Base-by-base conservation (phyloP, 306 rosid genomes). In the Begonia fuchsioides region DNA sequence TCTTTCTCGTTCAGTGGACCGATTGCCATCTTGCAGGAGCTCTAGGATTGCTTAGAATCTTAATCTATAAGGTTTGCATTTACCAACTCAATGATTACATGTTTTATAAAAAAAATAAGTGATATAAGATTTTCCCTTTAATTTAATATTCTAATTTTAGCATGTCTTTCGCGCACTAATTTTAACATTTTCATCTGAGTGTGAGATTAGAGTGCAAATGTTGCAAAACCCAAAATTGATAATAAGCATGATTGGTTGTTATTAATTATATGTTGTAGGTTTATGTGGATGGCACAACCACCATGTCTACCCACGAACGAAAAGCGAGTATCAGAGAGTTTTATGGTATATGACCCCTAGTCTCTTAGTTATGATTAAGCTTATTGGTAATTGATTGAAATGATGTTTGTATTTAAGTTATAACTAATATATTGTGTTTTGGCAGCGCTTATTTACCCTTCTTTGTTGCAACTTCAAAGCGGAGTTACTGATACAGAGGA, bases 21-120 rank as follows among this genome's bases (percentile, higher is more conserved):
- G 95, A 83, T 53, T 88, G 95, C 78, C 66, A 78, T 70, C 96
- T 88, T 9, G 96, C 96, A 0, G 96, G 93, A 50, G 83, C 90
- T 13, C 95, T 88, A 41, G 96, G 96, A 60, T 58, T 88, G 65
- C 69, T 88, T 54, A 83, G 96, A 70, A 76, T 88, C 56, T 71
- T 88, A 63, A 88, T 88, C 55, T 88, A 88, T 79, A 83, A 78
- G 95, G 96, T 83, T 51, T 38, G 19, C 41, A 55, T 48, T 26
- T 53, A n/a, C 40, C 38, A 12, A 48, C 15, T 40, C 13, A 10
- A 26, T 26, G 35, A 26, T 5, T 26, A 3, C 35, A 26, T 26
- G 35, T 26, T 26, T 26, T 20, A 20, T 20, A 2, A 20, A 3
- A 20, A 20, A 20, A 2, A 20, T n/a, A 6, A 20, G 32, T 20